A percentile compares a stretch with the other conserved stretches of the same genome.
Conservation (phyloP, 2,329 filamentous ascomycete species). For the Aspergillus sp. region DNA sequence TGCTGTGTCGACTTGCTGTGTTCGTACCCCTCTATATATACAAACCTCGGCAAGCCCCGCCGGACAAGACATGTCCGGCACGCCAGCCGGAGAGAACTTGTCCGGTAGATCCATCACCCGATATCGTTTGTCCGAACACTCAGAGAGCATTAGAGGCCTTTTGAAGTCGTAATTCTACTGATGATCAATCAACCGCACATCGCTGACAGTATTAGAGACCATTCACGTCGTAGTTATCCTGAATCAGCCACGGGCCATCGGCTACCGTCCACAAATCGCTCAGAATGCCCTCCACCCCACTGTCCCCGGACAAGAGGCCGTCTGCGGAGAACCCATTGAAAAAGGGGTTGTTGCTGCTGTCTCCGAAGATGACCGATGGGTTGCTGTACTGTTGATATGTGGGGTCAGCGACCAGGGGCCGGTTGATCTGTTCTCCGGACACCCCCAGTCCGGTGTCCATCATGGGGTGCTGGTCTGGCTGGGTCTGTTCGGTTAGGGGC, state of each 20-base stretch:
- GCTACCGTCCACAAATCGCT: conserved; percentile 31
- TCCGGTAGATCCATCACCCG: not conserved
- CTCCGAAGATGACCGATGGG: conserved; percentile 2
- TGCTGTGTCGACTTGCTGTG: too few relatives aligned
- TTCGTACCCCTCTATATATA: not conserved
- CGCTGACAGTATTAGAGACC: too few relatives aligned
- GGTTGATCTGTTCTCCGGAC: too few relatives aligned
- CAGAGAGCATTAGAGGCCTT: too few relatives aligned
- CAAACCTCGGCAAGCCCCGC: not conserved
- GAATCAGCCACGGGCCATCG: conserved; percentile 33
- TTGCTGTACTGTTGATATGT: not conserved
- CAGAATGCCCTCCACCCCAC: conserved; percentile 4
- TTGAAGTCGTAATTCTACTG: too few relatives aligned
- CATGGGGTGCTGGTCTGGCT: not conserved
- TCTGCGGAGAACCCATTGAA: not conserved
- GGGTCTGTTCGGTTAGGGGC: not conserved
- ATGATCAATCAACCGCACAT: too few relatives aligned
- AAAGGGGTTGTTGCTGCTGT: conserved; percentile 1
- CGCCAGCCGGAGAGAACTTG: not conserved
- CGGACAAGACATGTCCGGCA: not conserved
- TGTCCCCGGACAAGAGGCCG: not conserved
- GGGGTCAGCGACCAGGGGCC: too few relatives aligned
- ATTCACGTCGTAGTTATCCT: conserved; percentile 18
- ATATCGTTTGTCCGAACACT: too few relatives aligned
- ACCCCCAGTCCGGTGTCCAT: not conserved